Evolutionary conservation across 1,284 basidiomycete genomes (phyloP).

Genomic region (Austroboletus novae-zelandiae): DNA sequence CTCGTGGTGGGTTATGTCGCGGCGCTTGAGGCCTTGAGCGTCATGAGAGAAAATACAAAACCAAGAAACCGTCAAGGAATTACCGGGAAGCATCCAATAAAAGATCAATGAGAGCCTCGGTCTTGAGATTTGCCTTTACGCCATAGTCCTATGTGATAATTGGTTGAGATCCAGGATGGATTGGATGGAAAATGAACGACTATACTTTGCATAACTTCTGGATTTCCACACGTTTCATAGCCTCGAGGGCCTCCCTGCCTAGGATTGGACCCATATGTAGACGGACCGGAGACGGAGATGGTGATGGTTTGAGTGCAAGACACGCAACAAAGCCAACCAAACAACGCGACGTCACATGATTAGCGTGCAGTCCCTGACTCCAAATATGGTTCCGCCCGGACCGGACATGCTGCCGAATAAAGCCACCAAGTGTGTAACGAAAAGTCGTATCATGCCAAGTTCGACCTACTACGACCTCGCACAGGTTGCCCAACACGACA

Average conservation of each 20-base stretch:
- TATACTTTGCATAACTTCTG: constrained; percentile 74
- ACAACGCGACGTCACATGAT: constrained; percentile 56
- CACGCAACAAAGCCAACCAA: constrained; percentile 41
- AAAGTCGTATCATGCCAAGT: constrained; percentile 27
- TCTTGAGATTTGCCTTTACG: constrained; percentile 75
- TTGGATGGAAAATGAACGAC: constrained; percentile 8
- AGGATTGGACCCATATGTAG: constrained; percentile 47
- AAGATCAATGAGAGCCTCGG: constrained; percentile 72
- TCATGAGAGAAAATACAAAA: constrained; percentile 9
- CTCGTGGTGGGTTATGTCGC: constrained; percentile 27
- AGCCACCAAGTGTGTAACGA: background rate
- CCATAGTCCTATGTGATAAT: constrained; percentile 58
- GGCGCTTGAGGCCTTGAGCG: constrained; percentile 23
- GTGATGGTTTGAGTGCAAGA: constrained; percentile 44
- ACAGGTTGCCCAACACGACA: constrained; percentile 54
- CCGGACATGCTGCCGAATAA: background rate
- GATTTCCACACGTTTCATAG: constrained; percentile 67
- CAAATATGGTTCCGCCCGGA: background rate
- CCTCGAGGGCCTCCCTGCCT: constrained; percentile 54
- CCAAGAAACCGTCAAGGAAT: constrained; percentile 10
- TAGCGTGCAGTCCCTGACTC: constrained; percentile 8
- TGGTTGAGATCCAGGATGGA: constrained; percentile 20
- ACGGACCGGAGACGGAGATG: constrained; percentile 7
- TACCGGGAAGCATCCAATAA: constrained; percentile 55
- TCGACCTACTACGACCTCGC: constrained; percentile 33